Evolutionary conservation across 768 basidiomycete species (phyloP), one percentile per base, ranked within the genome.

Genomic region (Boletus reticulatus): DNA sequence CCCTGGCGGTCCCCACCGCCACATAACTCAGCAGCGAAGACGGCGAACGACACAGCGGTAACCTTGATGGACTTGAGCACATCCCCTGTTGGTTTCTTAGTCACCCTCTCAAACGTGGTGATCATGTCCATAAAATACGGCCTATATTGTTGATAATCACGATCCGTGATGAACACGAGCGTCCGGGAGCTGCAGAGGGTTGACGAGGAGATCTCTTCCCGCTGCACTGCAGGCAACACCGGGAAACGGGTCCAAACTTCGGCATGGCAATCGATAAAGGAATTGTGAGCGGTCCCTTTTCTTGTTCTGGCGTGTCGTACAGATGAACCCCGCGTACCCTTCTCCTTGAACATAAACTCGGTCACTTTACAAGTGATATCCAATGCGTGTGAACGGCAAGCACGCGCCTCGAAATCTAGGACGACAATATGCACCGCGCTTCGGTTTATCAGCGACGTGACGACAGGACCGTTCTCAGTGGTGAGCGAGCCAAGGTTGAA

Each of bases 161-260:
- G 64, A 48, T 76, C 72, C 0, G 79, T 75, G 14, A 83, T 69
- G 57, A 84, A 83, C 1, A 72, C 61, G 10, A 85, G 67, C 6
- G 68, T 67, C 43, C 70, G 74, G 6, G 63, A 51, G 10, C 58
- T 66, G n/a, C 76, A 66, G 10, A 69, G 61, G 19, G 63, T 65
- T 4, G 73, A 72, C 0, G 73, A 69, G 1, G 72, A 67, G 42
- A 78, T 71, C 0, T 78, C 79, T 32, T 76, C 72, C 7, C 79
- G 75, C 37, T 75, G 73, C n/a, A 85, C 73, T 0, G 83, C 81
- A 4, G 83, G 72, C 3, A 81, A 57, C 3, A 85, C 83, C 0
- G 84, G 84, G 62, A 83, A 85, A 9, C 84, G 77, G 7, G 76
- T 81, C 84, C 84, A 85, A 20, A 83, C 78, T 14, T 83, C 82